phyloP scores from a whole-genome alignment of 2,329 filamentous ascomycete species.

The Clonostachys sp. region DNA sequence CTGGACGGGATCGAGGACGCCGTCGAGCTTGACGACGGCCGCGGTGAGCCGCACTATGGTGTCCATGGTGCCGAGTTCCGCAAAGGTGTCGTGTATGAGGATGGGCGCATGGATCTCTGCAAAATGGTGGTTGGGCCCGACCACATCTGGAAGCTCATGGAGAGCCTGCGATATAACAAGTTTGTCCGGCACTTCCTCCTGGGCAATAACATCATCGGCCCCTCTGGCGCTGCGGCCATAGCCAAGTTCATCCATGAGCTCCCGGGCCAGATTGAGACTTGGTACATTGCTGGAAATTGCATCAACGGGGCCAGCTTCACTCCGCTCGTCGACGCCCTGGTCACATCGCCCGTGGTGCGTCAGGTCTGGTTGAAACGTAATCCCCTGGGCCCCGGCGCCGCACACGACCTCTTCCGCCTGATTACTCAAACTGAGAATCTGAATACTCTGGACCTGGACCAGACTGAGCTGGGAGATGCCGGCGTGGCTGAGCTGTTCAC shows the following conservation, averaged over 20 bases:
- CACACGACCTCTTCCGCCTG: slow-evolving; percentile 33
- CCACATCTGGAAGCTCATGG: slow-evolving; percentile 43
- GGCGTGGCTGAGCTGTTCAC: slow-evolving; percentile 38
- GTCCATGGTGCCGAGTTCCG: slow-evolving; percentile 26
- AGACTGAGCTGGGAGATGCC: slow-evolving; percentile 42
- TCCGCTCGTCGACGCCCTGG: slow-evolving; percentile 36
- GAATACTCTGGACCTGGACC: slow-evolving; percentile 46
- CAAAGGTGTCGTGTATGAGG: slow-evolving; percentile 39
- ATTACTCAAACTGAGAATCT: slow-evolving; percentile 35
- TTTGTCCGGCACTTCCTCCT: slow-evolving; percentile 47
- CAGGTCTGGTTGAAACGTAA: slow-evolving; percentile 52
- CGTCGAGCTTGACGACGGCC: slow-evolving; percentile 22
- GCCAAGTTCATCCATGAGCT: slow-evolving; percentile 36
- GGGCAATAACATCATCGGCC: slow-evolving; percentile 50
- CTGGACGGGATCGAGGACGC: slow-evolving; percentile 13
- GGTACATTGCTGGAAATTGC: slow-evolving; percentile 51
- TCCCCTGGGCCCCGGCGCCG: slow-evolving; percentile 34
- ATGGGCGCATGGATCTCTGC: slow-evolving; percentile 49
- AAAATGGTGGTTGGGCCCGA: slow-evolving; percentile 49
- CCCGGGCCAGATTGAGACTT: slow-evolving; percentile 45
- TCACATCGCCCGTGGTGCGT: slow-evolving; percentile 34
- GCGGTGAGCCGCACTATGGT: slow-evolving; percentile 28
- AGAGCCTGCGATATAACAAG: slow-evolving; percentile 37
- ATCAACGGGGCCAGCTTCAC: slow-evolving; percentile 37
- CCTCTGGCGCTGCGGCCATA: slow-evolving; percentile 37